These are phyloP conservation scores for Macadamia tetraphylla DNA, from an alignment of 164 flowering plant species.

Conservation along the genomic window DNA sequence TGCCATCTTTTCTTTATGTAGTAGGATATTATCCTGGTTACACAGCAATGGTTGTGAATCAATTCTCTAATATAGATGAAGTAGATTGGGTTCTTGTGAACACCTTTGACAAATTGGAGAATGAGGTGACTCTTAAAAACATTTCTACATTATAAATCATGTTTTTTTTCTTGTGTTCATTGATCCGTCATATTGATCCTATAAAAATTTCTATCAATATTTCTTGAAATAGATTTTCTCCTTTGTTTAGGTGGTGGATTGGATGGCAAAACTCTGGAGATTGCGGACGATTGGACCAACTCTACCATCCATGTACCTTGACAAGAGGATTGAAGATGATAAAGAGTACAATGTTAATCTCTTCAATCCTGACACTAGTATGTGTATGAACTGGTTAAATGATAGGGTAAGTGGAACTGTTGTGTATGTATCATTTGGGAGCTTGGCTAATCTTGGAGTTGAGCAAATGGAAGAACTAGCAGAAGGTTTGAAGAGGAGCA, in stretches of 20 bases:
- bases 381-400: constrained; percentile 8
- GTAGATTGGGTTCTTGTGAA: constrained; percentile 16
- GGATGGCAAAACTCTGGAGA: not conserved
- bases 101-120: constrained; percentile 11
- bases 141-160: no score
- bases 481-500: not conserved
- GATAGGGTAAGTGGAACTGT: constrained; percentile 3
- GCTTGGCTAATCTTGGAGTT: constrained; percentile 1
- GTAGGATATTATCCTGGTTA: not conserved
- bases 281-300: constrained; percentile 11
- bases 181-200: no score
- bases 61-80: not conserved
- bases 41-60: not conserved
- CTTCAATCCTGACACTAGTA: constrained; percentile 2
- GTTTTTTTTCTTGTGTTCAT: no score
- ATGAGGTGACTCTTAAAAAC: constrained; percentile 1
- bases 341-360: constrained; percentile 7
- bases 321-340: constrained; percentile 10
- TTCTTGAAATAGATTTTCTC: no score
- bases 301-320: constrained; percentile 10
- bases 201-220: no score
- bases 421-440: constrained; percentile 13
- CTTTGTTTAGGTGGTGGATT: constrained; percentile 3
- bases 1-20: constrained; percentile 3
- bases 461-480: constrained; percentile 13